Evolutionary conservation across 177 flowering plant genomes (phyloP), one percentile per base, ranked within the genome.

Genomic region (Vitis hybrid): DNA sequence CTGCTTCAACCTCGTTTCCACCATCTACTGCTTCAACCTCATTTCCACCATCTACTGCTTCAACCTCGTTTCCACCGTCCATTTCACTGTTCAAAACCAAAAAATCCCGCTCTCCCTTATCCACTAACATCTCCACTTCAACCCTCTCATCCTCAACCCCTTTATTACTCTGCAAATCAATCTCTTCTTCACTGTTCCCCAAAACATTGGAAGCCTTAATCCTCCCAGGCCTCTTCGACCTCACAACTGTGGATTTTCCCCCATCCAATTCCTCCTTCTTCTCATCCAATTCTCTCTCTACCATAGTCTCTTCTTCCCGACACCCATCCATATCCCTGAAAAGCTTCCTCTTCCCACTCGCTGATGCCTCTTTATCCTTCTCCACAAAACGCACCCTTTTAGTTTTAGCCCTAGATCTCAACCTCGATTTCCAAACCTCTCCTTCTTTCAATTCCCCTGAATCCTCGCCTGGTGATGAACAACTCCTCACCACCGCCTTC

Each of bases 331-430:
- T 40, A 30, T 83, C 89, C 51, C 76, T 76, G 77, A 87, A 84
- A 66, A 89, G 86, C 81, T 81, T 90, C 78, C 89, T 81, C 65
- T 84, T 93, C 56, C 91, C 82, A 50, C 70, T 75, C 2, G 74
- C 63, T 3, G 77, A 72, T 16, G 70, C 72, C 52, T 66, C 74
- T 66, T 68, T 83, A 27, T 60, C 76, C 65, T 60, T 79, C 71
- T 59, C 58, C 15, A 32, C 67, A 64, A 61, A 21, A 32, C 75
- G 65, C 52, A 16, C 73, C 63, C 74, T 74, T 52, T 70, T 82
- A 56, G 57, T 74, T 52, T 70, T 82, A 58, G 57, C 74, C 81
- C 91, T 93, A 65, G 94, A 71, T 74, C 97, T 86, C 79, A 90
- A 81, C 83, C 98, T 84, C 15, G 84, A 75, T 27, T 55, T 74